phyloP scores from a whole-genome alignment of 2,329 filamentous ascomycete genomes.

The Monosporascus sp. region DNA sequence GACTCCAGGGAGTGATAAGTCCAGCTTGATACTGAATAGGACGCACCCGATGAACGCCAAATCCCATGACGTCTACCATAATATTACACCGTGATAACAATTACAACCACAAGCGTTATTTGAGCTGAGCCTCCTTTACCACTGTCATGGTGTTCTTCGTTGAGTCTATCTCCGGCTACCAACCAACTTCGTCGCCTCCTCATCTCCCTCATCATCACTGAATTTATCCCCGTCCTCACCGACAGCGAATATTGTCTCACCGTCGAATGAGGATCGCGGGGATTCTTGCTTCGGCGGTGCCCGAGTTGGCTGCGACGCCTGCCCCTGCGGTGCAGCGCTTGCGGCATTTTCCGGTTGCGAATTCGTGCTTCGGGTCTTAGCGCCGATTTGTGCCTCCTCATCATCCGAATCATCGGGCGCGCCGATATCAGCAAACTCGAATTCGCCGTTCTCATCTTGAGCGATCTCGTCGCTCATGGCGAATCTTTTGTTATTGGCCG shows the following conservation, averaged over 20 bases:
- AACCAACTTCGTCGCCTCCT: constrained; percentile 56
- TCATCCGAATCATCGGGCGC: constrained; percentile 62
- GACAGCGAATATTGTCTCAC: constrained; percentile 93
- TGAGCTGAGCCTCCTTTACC: neutral
- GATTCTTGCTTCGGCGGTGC: constrained; percentile 42
- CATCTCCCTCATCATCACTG: constrained; percentile 62
- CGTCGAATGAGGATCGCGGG: constrained; percentile 56
- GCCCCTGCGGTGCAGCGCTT: constrained; percentile 8
- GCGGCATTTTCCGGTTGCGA: constrained; percentile 12
- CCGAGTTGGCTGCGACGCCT: constrained; percentile 15
- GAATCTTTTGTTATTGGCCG: constrained; percentile 92
- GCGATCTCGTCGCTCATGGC: constrained; percentile 99
- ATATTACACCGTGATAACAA: neutral
- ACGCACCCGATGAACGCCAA: too few relatives aligned
- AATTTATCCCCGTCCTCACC: constrained; percentile 81
- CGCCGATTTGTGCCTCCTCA: constrained; percentile 49
- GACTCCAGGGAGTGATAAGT: too few relatives aligned
- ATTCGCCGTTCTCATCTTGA: constrained; percentile 92
- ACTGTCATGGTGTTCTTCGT: neutral
- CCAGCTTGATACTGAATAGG: too few relatives aligned
- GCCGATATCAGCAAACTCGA: constrained; percentile 90
- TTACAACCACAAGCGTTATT: neutral
- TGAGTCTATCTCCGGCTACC: constrained; percentile 36
- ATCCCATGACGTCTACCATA: neutral
- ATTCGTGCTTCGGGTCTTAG: constrained; percentile 25